phyloP scores from a whole-genome alignment of 805 yeast genomes.

The Spathaspora arborariae region DNA sequence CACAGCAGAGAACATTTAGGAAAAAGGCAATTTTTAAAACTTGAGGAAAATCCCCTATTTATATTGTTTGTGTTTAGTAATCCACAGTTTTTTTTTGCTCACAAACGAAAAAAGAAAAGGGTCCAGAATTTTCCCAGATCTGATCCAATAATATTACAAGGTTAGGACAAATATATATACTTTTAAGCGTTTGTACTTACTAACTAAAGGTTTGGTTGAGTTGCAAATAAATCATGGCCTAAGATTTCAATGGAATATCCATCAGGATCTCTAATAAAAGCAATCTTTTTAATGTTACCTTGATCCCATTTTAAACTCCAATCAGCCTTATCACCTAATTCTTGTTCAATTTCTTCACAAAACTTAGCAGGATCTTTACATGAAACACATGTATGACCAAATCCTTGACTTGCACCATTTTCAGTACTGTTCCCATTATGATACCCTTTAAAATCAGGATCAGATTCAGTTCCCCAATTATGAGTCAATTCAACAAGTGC shows the following conservation, averaged over 20 bases:
- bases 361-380: constrained; percentile 58
- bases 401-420: constrained; percentile 67
- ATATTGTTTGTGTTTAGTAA: neutral
- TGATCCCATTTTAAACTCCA: constrained; percentile 59
- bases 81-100: neutral
- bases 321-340: constrained; percentile 37
- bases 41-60: neutral
- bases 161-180: no score
- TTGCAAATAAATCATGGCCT: constrained; percentile 31
- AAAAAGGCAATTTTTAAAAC: neutral
- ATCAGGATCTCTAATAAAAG: constrained; percentile 84
- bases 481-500: constrained; percentile 86
- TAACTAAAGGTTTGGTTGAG: neutral
- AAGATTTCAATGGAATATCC: constrained; percentile 80
- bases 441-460: constrained; percentile 64
- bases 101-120: neutral
- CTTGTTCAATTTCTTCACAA: constrained; percentile 48
- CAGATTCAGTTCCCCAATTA: constrained; percentile 92
- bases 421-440: constrained; percentile 70
- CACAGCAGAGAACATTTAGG: constrained; percentile 11
- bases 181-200: no score
- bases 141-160: no score
- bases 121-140: no score
- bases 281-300: constrained; percentile 57
- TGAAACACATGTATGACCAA: constrained; percentile 79